Percentiles rank a stretch among this genome's conserved stretches.
Conservation (phyloP, 2,329 filamentous ascomycete species). For the Cladosporium sphaerospermum region DNA sequence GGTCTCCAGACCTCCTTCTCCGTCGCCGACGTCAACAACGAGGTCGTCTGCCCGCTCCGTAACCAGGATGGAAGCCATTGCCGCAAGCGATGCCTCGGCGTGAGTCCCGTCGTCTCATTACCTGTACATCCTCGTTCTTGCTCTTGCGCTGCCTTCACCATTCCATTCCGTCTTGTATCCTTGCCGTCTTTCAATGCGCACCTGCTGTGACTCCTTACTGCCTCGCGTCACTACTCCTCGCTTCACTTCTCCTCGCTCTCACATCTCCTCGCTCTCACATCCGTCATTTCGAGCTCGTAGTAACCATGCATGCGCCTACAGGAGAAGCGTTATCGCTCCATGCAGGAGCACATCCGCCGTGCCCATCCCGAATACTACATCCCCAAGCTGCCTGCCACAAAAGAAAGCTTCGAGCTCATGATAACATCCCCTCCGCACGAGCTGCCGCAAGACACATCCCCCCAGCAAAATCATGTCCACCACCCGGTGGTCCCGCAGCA, state of each 20-base stretch:
- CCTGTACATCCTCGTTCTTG: background rate
- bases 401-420: slow-evolving; percentile 97
- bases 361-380: slow-evolving; percentile 97
- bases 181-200: slow-evolving; percentile 3
- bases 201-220: background rate
- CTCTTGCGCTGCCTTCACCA: too few species aligned
- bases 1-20: slow-evolving; percentile 86
- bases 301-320: slow-evolving; percentile 35
- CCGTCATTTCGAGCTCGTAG: slow-evolving; percentile 1
- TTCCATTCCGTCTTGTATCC: background rate
- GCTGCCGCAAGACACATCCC: slow-evolving; percentile 48
- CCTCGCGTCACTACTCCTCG: slow-evolving; percentile 1
- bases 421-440: slow-evolving; percentile 81
- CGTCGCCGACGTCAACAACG: slow-evolving; percentile 85
- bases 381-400: slow-evolving; percentile 92
- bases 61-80: slow-evolving; percentile 97
- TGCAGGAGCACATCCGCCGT: slow-evolving; percentile 98
- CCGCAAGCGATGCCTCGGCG: slow-evolving; percentile 94
- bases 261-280: background rate
- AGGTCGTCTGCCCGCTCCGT: slow-evolving; percentile 91
- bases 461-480: slow-evolving; percentile 22
- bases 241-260: background rate
- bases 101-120: slow-evolving; percentile 53
- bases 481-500: slow-evolving; percentile 19
- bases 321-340: slow-evolving; percentile 95